Percentiles rank a stretch among this genome's conserved stretches.
Evolutionary conservation across 2,329 filamentous ascomycete species (phyloP).

Genomic region (Colletotrichum navitas): DNA sequence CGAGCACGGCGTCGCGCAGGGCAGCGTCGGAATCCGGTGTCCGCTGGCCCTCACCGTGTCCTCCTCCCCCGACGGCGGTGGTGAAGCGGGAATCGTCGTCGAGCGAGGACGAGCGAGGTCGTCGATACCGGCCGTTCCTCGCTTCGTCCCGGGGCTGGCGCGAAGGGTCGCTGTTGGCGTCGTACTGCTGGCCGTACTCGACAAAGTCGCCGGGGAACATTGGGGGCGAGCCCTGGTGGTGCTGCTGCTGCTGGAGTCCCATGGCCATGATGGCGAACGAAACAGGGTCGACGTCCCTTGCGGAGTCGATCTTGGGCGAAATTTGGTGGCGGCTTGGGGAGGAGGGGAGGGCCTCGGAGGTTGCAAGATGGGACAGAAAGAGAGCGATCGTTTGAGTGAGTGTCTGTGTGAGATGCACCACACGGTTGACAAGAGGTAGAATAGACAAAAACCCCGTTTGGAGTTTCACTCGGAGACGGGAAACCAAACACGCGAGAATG

Average conservation of each 20-base stretch:
- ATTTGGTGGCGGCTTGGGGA: neutral
- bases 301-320: neutral
- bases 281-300: slow-evolving; percentile 16
- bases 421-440: neutral
- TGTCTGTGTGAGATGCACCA: slow-evolving; percentile 1
- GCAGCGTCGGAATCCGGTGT: slow-evolving; percentile 23
- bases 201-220: slow-evolving; percentile 39
- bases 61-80: slow-evolving; percentile 21
- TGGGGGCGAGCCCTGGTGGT: slow-evolving; percentile 32
- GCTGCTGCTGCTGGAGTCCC: slow-evolving; percentile 36
- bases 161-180: slow-evolving; percentile 25
- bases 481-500: neutral
- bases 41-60: slow-evolving; percentile 25
- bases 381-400: neutral
- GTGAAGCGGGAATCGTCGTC: slow-evolving; percentile 41
- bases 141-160: slow-evolving; percentile 30
- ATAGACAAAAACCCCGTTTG: neutral
- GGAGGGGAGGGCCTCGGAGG: neutral
- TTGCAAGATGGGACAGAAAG: neutral
- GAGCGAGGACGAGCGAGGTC: slow-evolving; percentile 37
- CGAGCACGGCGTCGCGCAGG: slow-evolving; percentile 40
- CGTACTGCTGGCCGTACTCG: slow-evolving; percentile 35
- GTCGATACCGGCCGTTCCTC: slow-evolving; percentile 36
- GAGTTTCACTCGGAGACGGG: neutral
- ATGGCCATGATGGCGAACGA: slow-evolving; percentile 37